Percentiles rank a stretch among this genome's conserved stretches.
Conservation (phyloP, 2,329 filamentous ascomycete species). For the Cercospora sp. region DNA sequence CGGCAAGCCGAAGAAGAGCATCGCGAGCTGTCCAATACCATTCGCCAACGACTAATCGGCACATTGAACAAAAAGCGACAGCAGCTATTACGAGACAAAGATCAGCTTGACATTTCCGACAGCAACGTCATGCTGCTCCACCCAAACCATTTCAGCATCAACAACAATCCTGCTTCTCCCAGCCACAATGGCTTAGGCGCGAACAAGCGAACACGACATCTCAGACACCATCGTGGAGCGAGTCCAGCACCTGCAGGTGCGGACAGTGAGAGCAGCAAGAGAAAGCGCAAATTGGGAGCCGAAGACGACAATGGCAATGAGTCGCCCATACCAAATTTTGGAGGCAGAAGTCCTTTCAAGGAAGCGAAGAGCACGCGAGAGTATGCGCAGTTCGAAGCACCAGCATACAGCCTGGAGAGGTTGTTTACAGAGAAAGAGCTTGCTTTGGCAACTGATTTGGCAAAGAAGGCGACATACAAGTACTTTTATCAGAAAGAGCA, state of each 20-base stretch:
- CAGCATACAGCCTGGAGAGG: slow-evolving; percentile 62
- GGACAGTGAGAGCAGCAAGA: slow-evolving; percentile 50
- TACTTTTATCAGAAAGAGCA: slow-evolving; percentile 54
- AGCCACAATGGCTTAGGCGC: slow-evolving; percentile 52
- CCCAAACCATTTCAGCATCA: slow-evolving; percentile 66
- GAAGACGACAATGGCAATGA: slow-evolving; percentile 61
- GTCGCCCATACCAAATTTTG: slow-evolving; percentile 55
- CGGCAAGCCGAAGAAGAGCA: slow-evolving; percentile 65
- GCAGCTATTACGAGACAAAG: slow-evolving; percentile 63
- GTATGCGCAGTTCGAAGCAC: slow-evolving; percentile 58
- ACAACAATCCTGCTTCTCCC: slow-evolving; percentile 60
- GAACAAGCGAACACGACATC: slow-evolving; percentile 64
- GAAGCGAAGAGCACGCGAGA: slow-evolving; percentile 55
- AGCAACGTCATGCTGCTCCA: slow-evolving; percentile 65
- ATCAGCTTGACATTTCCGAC: slow-evolving; percentile 66
- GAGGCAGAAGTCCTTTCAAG: slow-evolving; percentile 52
- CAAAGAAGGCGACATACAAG: slow-evolving; percentile 58
- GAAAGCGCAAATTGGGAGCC: slow-evolving; percentile 58
- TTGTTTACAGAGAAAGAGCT: slow-evolving; percentile 69
- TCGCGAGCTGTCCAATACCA: slow-evolving; percentile 57
- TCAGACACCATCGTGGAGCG: slow-evolving; percentile 53
- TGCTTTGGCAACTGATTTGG: slow-evolving; percentile 60
- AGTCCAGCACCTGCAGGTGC: slow-evolving; percentile 31
- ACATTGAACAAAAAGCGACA: slow-evolving; percentile 58
- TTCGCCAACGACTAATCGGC: slow-evolving; percentile 62